phyloP scores from a whole-genome alignment of 345 rosid species.

The Rhodamnia rubescens region DNA sequence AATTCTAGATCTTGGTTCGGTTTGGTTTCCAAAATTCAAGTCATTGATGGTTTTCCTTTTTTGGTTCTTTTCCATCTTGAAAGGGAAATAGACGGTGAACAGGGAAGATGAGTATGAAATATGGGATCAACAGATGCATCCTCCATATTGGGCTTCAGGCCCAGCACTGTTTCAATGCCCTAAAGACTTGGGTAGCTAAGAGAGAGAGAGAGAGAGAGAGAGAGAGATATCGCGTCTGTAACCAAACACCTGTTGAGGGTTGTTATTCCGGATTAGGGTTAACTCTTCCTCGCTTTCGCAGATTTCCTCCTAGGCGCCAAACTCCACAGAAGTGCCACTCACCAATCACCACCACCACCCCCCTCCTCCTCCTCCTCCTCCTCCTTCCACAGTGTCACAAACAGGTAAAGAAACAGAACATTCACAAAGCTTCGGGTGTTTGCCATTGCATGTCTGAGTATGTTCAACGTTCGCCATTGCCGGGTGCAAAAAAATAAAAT shows the following conservation, averaged over 20 bases:
- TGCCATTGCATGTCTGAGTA: background rate
- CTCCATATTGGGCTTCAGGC: background rate
- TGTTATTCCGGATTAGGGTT: slow-evolving; percentile 50
- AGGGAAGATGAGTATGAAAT: background rate
- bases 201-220: background rate
- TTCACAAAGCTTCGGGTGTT: background rate
- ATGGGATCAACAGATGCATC: background rate
- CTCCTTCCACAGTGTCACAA: background rate
- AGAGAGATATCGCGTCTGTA: slow-evolving; percentile 27
- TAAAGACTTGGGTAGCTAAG: background rate
- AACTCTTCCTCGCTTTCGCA: slow-evolving; percentile 10
- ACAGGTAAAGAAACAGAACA: slow-evolving; percentile 2
- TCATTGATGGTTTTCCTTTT: background rate
- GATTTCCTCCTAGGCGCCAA: slow-evolving; percentile 28
- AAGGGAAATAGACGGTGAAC: background rate
- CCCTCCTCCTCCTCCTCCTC: background rate
- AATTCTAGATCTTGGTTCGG: background rate
- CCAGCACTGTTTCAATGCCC: background rate
- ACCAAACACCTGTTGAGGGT: slow-evolving; percentile 29
- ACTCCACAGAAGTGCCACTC: slow-evolving; percentile 2
- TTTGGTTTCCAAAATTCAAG: background rate
- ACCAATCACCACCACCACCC: background rate
- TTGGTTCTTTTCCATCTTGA: background rate
- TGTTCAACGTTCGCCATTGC: background rate
- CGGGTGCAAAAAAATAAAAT: background rate